Evolutionary conservation across 2,329 filamentous ascomycete species (phyloP).

Genomic region (Scedosporium boydii): DNA sequence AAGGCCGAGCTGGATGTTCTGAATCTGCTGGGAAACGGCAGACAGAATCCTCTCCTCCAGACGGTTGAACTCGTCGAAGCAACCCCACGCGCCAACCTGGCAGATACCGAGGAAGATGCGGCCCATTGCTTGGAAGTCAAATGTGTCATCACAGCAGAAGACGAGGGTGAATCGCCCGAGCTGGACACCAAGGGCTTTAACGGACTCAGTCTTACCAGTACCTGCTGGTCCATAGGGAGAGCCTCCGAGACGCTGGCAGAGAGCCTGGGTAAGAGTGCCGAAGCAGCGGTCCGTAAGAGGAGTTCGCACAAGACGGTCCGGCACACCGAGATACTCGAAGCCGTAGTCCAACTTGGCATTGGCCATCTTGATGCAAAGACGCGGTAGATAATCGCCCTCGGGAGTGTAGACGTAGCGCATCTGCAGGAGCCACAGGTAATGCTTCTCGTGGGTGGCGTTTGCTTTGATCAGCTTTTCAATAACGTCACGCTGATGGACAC

Average conservation of each 20-base stretch:
- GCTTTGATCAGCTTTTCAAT: conserved; percentile 76
- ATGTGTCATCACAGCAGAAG: conserved; percentile 99
- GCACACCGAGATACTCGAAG: conserved; percentile 95
- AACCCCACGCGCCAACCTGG: conserved; percentile 98
- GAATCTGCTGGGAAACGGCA: conserved; percentile 96
- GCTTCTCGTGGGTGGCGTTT: conserved; percentile 63
- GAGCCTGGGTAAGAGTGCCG: conserved; percentile 89
- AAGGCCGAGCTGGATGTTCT: conserved; percentile 95
- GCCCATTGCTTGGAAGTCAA: conserved; percentile 99
- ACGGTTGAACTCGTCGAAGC: conserved; percentile 99
- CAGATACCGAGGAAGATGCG: conserved; percentile 99
- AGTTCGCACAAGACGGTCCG: conserved; percentile 90
- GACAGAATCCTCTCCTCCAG: conserved; percentile 96
- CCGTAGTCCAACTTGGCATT: conserved; percentile 93
- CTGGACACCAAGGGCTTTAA: conserved; percentile 94
- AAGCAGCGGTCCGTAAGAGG: conserved; percentile 97
- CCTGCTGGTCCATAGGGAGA: conserved; percentile 96
- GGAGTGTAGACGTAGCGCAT: conserved; percentile 92
- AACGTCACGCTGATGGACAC: conserved; percentile 91
- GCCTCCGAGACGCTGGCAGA: conserved; percentile 89
- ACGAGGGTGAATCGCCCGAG: conserved; percentile 96
- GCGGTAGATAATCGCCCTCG: conserved; percentile 71
- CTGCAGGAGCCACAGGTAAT: conserved; percentile 89
- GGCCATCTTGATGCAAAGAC: conserved; percentile 89
- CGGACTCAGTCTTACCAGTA: conserved; percentile 97